Conservation (phyloP, 805 yeast genomes). For the Candida silvicultrix region DNA sequence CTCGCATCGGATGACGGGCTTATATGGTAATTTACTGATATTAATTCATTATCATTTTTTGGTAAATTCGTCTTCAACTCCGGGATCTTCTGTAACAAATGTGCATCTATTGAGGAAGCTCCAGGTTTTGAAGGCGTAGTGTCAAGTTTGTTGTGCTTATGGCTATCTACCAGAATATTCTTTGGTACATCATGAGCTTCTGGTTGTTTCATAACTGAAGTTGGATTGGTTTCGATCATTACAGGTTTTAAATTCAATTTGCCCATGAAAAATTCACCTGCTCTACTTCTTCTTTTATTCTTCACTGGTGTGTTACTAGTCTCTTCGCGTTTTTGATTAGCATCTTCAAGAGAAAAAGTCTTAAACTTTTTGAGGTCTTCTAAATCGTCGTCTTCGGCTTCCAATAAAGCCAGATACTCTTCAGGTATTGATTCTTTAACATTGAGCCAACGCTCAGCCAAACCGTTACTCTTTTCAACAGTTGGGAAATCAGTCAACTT, state of each 20-base stretch:
- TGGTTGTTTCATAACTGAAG: slow-evolving; percentile 19
- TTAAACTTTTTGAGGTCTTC: slow-evolving; percentile 15
- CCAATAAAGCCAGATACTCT: slow-evolving; percentile 15
- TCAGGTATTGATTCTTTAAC: slow-evolving; percentile 14
- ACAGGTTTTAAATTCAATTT: slow-evolving; percentile 36
- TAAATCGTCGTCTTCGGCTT: slow-evolving; percentile 5
- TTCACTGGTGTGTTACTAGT: slow-evolving; percentile 6
- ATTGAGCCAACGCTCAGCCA: slow-evolving; percentile 29
- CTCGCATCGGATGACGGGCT: not conserved
- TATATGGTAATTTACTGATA: not conserved
- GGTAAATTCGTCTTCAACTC: slow-evolving; percentile 9
- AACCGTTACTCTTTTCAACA: slow-evolving; percentile 27
- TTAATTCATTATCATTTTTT: not conserved
- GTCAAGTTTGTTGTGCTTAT: slow-evolving; percentile 10
- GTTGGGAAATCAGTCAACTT: slow-evolving; percentile 31
- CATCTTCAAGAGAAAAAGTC: slow-evolving; percentile 15
- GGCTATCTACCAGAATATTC: slow-evolving; percentile 8
- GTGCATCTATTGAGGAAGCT: not conserved
- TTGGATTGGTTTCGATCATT: slow-evolving; percentile 27
- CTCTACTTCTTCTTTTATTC: slow-evolving; percentile 21
- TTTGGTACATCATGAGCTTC: slow-evolving; percentile 2
- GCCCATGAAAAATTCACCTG: slow-evolving; percentile 33
- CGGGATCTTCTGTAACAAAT: slow-evolving; percentile 10
- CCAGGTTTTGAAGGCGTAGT: slow-evolving; percentile 9
- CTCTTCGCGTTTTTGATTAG: slow-evolving; percentile 4